Percentiles rank a stretch among this genome's conserved stretches.
Conservation (phyloP, 768 basidiomycete species). For the Phylloporus scabripes region DNA sequence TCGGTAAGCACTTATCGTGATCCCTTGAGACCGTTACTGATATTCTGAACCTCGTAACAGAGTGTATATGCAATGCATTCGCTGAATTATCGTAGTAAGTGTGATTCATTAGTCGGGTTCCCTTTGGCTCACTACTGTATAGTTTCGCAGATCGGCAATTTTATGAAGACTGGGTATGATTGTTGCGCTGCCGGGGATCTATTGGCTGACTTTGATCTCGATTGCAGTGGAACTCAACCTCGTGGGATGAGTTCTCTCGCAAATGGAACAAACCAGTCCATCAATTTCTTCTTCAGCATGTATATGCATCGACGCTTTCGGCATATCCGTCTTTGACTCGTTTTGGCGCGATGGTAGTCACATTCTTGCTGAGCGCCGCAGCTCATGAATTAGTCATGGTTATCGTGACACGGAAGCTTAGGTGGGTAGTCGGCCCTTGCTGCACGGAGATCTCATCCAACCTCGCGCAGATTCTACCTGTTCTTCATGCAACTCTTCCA, state of each 20-base stretch:
- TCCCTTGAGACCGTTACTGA: slow-evolving; percentile 1
- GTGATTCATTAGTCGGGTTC: background rate
- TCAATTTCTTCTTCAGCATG: slow-evolving; percentile 88
- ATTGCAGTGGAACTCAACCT: slow-evolving; percentile 89
- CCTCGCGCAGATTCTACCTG: slow-evolving; percentile 63
- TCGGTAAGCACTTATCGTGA: slow-evolving; percentile 42
- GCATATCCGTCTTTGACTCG: slow-evolving; percentile 66
- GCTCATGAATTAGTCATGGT: slow-evolving; percentile 97
- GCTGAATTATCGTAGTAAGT: slow-evolving; percentile 85
- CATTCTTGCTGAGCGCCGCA: slow-evolving; percentile 85
- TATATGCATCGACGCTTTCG: slow-evolving; percentile 85
- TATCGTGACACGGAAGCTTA: slow-evolving; percentile 87
- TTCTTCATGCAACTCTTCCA: slow-evolving; percentile 83
- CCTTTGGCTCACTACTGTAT: slow-evolving; percentile 4
- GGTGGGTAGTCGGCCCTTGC: slow-evolving; percentile 40
- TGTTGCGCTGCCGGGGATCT: background rate
- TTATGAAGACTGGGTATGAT: slow-evolving; percentile 87
- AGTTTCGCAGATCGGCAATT: slow-evolving; percentile 98
- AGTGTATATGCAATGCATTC: slow-evolving; percentile 95
- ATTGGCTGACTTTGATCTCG: background rate
- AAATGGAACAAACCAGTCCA: slow-evolving; percentile 99
- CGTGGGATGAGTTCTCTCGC: slow-evolving; percentile 95
- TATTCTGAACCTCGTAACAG: slow-evolving; percentile 32
- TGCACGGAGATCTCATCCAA: background rate
- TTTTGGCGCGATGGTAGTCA: slow-evolving; percentile 82